Base-by-base conservation (phyloP, 1,139 yeast species). In the Hyphopichia burtonii region DNA sequence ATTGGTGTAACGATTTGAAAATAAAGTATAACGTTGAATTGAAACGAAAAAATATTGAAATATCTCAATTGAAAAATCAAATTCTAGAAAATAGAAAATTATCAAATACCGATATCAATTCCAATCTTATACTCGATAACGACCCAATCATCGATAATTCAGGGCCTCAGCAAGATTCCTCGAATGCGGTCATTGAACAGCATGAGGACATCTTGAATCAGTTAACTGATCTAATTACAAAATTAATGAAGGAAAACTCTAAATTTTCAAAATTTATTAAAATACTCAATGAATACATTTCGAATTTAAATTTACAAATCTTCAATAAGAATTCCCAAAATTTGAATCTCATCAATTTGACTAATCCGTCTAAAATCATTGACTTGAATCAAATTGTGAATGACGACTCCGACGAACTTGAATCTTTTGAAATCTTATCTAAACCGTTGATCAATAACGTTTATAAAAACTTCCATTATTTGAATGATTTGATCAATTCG, bases 11-110 rank as follows among this genome's bases (percentile, higher is more conserved):
- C 34, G 72, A 71, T 39, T 47, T 71, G 17, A 64, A 65, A 43
- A 53, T 59, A 3, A 71, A 69, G 44, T 68, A 65, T 44, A 72
- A 71, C 15, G 61, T 71, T 14, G 80, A 76, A 42, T 45, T 72
- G 40, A 71, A 70, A 49, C 61, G 60, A 50, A 70, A 71, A 46
- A 59, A 63, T 20, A 37, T 64, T 19, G 65, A 62, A 36, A 67
- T 75, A 16, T 65, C 65, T 35, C 62, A 56, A 20, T 59, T 76
- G 41, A 74, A 69, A 42, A 66, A 71, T 42, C 67, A 65, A 44
- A 50, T 77, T 14, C 50, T 73, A 20, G 71, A 68, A 8, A 60
- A 64, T 39, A 58, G 68, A 16, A 63, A 62, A 39, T 43, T 69
- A 14, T 63, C 74, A 1, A 20, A 20, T 9, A 37, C 41, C 15